Percentiles rank a stretch among this genome's conserved stretches.
Conservation (phyloP, 2,329 filamentous ascomycete genomes). For the Colletotrichum costaricense region DNA sequence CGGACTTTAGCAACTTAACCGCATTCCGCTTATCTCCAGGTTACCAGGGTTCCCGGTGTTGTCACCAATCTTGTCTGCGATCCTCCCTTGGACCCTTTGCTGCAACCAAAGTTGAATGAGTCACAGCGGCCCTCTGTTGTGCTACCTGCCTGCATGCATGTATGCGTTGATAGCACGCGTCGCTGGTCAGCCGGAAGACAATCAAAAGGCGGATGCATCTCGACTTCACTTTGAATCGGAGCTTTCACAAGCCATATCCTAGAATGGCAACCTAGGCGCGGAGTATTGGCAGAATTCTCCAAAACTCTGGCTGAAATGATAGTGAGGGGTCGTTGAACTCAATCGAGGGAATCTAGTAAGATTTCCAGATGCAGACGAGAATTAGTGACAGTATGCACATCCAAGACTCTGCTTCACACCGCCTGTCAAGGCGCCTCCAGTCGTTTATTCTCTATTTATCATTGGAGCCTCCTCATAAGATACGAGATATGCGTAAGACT, state of each 20-base stretch:
- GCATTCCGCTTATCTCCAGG: background rate
- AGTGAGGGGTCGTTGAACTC: background rate
- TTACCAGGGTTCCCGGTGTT: background rate
- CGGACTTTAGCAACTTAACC: constrained; percentile 24
- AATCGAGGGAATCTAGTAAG: background rate
- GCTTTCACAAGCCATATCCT: background rate
- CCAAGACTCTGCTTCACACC: background rate
- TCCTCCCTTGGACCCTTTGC: background rate
- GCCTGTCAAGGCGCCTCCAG: background rate
- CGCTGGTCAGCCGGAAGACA: background rate
- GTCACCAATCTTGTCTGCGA: background rate
- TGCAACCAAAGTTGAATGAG: background rate
- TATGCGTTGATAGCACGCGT: background rate
- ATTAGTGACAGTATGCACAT: background rate
- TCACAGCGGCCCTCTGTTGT: background rate
- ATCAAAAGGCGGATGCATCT: no score
- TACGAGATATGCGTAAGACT: background rate
- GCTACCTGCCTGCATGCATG: background rate
- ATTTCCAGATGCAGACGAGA: background rate
- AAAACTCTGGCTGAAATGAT: background rate
- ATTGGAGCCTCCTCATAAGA: background rate
- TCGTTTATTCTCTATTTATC: background rate
- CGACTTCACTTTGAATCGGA: background rate
- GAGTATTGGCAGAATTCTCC: background rate
- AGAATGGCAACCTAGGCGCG: background rate